Evolutionary conservation across 2,329 filamentous ascomycete genomes (phyloP).

Genomic region (Ophiostoma quercus): DNA sequence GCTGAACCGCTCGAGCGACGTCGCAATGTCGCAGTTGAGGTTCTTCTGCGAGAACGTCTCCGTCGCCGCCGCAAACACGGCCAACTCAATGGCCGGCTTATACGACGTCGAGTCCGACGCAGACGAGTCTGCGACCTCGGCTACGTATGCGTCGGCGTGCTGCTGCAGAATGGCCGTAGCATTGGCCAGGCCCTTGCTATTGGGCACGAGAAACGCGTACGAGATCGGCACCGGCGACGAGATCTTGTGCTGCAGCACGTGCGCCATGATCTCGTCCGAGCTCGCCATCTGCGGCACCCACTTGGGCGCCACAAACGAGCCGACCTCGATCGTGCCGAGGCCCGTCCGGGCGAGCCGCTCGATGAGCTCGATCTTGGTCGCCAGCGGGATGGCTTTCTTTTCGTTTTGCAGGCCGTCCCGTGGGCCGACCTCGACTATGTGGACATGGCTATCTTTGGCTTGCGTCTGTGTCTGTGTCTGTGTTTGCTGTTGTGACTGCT

Average conservation of each 20-base stretch:
- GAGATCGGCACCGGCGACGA: conserved; percentile 53
- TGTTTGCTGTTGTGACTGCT: neutral
- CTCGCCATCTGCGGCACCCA: conserved; percentile 86
- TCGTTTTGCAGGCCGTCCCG: conserved; percentile 86
- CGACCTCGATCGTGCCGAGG: conserved; percentile 69
- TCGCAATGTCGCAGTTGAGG: conserved; percentile 72
- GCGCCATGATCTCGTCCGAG: conserved; percentile 66
- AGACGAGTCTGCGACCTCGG: conserved; percentile 33
- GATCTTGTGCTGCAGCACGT: conserved; percentile 57
- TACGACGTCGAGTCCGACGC: conserved; percentile 52
- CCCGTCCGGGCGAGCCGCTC: conserved; percentile 63
- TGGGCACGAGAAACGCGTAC: conserved; percentile 78
- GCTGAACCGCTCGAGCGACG: conserved; percentile 64
- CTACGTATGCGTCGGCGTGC: conserved; percentile 47
- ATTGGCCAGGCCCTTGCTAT: conserved; percentile 64
- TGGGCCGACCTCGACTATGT: conserved; percentile 75
- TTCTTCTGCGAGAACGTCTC: conserved; percentile 77
- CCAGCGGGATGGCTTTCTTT: conserved; percentile 62
- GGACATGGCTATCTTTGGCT: conserved; percentile 21
- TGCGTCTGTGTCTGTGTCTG: neutral
- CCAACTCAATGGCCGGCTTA: conserved; percentile 36
- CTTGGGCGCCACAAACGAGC: conserved; percentile 77
- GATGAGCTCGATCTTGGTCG: conserved; percentile 73
- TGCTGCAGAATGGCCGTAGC: conserved; percentile 51
- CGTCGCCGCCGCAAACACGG: conserved; percentile 67